Evolutionary conservation across 257 asterid species (phyloP), one percentile per base, ranked within the genome.

Genomic region (Solanum raphanifolium): DNA sequence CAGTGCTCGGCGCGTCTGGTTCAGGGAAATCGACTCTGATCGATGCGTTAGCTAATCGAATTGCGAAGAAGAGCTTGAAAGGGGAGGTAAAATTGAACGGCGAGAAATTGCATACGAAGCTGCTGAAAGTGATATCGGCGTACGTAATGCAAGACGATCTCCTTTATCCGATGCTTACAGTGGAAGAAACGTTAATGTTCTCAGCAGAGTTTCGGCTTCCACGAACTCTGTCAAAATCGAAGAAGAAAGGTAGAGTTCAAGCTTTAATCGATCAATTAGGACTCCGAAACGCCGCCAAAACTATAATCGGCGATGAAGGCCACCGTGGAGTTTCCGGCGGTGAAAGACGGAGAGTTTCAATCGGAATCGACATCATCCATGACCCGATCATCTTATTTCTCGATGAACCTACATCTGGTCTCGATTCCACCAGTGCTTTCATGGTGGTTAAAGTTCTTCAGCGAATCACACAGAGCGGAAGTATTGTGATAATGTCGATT

Each of bases 11-110:
- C 3, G 93, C 94, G 11, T 91, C 93, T 0, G 95, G 93, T 6
- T 90, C 93, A 1, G 95, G 95, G n/a, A 93, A 93, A 85, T 91
- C 95, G 1, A 93, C 95, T 0, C 79, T 93, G 18, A 91, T 93
- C 68, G 95, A 93, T 72, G 93, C 95, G 4, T 87, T 93, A 39
- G 95, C 95, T 0, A 88, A 90, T 68, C 89, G 94, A 1, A 91
- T 91, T 0, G 74, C 92, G 0, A 90, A 90, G 36, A 93, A 78
- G 8, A 93, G 95, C 72, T 89, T 93, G 25, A 89, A 87, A n/a
- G 95, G 95, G 13, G 35, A 88, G 12, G 9, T 93, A 15, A 90
- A 90, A 23, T 89, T 93, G 83, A 93, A 93, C 75, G 92, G 94
- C 4, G 91, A 91, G 32, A 86, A 10, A 1, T n/a, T 91, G 62